These are phyloP conservation scores for Deinandra increscens DNA, from an alignment of 129 eudicot species.

Conservation along the genomic window DNA sequence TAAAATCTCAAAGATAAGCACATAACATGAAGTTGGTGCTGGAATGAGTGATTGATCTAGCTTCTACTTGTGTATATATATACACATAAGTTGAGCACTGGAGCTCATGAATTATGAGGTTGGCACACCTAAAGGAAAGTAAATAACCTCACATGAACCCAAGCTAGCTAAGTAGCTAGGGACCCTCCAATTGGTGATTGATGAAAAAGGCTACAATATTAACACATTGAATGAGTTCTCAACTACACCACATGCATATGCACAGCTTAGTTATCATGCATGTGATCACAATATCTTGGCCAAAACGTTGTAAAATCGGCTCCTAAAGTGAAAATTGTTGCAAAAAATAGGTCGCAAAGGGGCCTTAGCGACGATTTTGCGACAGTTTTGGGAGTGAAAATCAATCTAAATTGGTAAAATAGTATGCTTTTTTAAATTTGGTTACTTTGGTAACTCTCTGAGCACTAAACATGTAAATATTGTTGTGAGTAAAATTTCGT, in stretches of 20 bases:
- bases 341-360: no score
- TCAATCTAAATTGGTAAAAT: no score
- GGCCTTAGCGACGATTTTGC: no score
- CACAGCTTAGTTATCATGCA: conserved; percentile 28
- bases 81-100: conserved; percentile 26
- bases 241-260: conserved; percentile 41
- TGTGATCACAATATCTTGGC: conserved; percentile 38
- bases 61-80: conserved; percentile 37
- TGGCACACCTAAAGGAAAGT: conserved; percentile 36
- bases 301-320: no score
- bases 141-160: conserved; percentile 57
- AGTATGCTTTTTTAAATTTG: no score
- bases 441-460: no score
- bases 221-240: conserved; percentile 58
- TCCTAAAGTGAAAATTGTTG: no score
- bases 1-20: conserved; percentile 20
- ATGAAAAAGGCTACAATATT: conserved; percentile 25
- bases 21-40: conserved; percentile 24
- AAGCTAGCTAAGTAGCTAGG: conserved; percentile 41
- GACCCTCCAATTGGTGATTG: conserved; percentile 30
- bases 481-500: no score
- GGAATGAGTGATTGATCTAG: conserved; percentile 27
- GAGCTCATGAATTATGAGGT: not conserved
- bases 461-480: no score
- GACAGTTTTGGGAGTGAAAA: no score